Evolutionary conservation across 169 alveolate genomes (phyloP).

Genomic region (Eimeria praecox): DNA sequence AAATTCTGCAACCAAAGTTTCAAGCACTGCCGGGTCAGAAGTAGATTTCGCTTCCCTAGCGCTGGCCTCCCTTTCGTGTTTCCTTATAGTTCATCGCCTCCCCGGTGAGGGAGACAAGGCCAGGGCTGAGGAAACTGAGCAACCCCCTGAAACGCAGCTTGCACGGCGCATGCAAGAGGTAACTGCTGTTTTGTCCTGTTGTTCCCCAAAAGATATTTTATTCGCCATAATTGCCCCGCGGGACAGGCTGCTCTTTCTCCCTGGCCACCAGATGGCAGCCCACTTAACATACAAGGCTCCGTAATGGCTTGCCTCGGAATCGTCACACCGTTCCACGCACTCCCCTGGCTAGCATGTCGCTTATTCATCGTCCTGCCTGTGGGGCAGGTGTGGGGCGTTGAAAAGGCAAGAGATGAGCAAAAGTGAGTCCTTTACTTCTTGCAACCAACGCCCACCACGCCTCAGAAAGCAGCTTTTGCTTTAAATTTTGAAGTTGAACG

Average conservation of each 20-base stretch:
- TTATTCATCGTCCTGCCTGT: background rate
- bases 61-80: background rate
- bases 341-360: background rate
- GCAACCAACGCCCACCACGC: background rate
- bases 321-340: background rate
- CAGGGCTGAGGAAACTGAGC: background rate
- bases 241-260: background rate
- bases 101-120: background rate
- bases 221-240: background rate
- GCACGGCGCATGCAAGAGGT: background rate
- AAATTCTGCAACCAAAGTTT: background rate
- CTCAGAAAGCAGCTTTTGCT: background rate
- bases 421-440: background rate
- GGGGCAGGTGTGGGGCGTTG: background rate
- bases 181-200: background rate
- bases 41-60: background rate
- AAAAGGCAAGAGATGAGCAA: background rate
- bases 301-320: background rate
- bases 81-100: background rate
- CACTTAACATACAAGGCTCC: background rate
- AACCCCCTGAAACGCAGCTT: background rate
- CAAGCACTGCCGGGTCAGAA: background rate
- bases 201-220: background rate
- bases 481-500: background rate
- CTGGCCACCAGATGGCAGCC: background rate